Evolutionary conservation across 805 yeast genomes (phyloP).

Genomic region (Priceomyces melissophilus): DNA sequence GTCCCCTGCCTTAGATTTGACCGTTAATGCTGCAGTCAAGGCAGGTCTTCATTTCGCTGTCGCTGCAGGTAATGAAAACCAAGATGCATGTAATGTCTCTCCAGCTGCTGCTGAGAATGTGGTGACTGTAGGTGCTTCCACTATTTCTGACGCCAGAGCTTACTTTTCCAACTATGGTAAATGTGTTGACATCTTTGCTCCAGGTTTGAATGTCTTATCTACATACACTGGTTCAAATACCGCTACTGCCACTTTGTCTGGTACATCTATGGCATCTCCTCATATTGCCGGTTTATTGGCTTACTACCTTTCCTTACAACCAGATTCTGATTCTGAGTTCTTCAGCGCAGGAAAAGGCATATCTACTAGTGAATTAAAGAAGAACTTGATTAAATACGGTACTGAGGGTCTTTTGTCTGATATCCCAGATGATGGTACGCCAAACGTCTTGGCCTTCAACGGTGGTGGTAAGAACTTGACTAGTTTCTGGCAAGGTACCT

Average conservation of each 20-base stretch:
- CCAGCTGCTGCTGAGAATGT: constrained; percentile 87
- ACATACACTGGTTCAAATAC: constrained; percentile 74
- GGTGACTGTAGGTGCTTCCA: constrained; percentile 93
- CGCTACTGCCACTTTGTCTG: constrained; percentile 81
- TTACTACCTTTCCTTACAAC: constrained; percentile 84
- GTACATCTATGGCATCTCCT: constrained; percentile 99
- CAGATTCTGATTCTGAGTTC: constrained; percentile 65
- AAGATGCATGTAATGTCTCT: constrained; percentile 87
- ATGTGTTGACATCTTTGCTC: constrained; percentile 96
- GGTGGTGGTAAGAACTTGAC: constrained; percentile 76
- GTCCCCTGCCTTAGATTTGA: constrained; percentile 80
- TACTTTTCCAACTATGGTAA: constrained; percentile 92
- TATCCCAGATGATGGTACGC: constrained; percentile 65
- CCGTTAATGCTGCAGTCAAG: constrained; percentile 84
- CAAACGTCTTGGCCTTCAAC: constrained; percentile 72
- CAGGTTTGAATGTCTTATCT: constrained; percentile 86
- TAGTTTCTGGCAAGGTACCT: constrained; percentile 53
- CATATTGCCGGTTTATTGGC: constrained; percentile 90
- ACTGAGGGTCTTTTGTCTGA: constrained; percentile 58
- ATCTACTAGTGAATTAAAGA: constrained; percentile 73
- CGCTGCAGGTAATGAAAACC: constrained; percentile 94
- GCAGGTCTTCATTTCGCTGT: constrained; percentile 91
- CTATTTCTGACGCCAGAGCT: constrained; percentile 85
- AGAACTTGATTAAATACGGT: constrained; percentile 67
- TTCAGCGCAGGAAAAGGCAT: constrained; percentile 51